These are phyloP conservation scores for Sphaerostilbella broomeana DNA, from an alignment of 2,329 filamentous ascomycete genomes.

Conservation along the genomic window DNA sequence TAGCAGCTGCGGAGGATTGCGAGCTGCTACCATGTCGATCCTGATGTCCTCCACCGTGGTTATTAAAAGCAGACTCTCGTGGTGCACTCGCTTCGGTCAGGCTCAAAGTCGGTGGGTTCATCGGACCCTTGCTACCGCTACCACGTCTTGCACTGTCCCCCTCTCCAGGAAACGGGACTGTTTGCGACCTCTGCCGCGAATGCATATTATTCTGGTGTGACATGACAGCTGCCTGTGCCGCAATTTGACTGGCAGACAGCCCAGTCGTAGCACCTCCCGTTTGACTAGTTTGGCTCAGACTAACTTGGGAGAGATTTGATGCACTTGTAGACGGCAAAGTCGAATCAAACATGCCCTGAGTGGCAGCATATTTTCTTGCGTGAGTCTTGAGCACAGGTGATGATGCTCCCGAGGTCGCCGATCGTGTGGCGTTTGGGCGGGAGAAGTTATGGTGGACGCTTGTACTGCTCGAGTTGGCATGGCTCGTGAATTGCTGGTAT, in stretches of 20 bases:
- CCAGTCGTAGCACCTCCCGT: conserved; percentile 27
- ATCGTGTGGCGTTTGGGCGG: conserved; percentile 38
- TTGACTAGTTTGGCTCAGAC: conserved; percentile 40
- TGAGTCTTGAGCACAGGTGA: conserved; percentile 35
- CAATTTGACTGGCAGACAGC: conserved; percentile 66
- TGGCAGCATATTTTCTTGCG: conserved; percentile 62
- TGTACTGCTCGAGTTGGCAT: conserved; percentile 41
- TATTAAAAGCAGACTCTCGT: conserved; percentile 47
- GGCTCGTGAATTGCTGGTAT: conserved; percentile 42
- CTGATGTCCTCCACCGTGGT: conserved; percentile 49
- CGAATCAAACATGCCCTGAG: conserved; percentile 71
- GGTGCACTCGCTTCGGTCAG: conserved; percentile 59
- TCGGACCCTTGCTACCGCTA: conserved; percentile 42
- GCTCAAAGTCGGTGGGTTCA: conserved; percentile 57
- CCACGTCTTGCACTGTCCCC: conserved; percentile 36
- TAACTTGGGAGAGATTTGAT: conserved; percentile 47
- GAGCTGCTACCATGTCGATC: conserved; percentile 46
- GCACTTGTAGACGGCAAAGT: conserved; percentile 57
- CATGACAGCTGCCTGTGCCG: conserved; percentile 71
- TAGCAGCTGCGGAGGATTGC: conserved; percentile 61
- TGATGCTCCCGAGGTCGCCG: conserved; percentile 23
- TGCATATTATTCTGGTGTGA: conserved; percentile 49
- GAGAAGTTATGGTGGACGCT: conserved; percentile 52
- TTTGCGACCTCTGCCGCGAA: conserved; percentile 65
- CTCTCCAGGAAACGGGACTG: conserved; percentile 53